Base-by-base conservation (phyloP, 225 moss, liverwort and hornwort genomes). In the Pseudoscleropodium purum region DNA sequence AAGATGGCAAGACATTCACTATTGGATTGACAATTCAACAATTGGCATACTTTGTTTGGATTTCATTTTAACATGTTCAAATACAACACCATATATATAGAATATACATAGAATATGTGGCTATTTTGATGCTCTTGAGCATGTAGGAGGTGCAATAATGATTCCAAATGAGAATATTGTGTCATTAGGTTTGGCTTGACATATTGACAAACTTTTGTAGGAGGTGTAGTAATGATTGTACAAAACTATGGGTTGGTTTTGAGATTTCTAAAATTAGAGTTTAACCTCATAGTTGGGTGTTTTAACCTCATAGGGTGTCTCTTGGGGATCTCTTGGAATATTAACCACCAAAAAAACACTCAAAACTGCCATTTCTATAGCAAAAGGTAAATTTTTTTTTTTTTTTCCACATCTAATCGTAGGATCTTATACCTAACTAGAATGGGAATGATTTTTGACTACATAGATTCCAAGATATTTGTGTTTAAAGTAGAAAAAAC, bases 221-320 rank as follows among this genome's bases (percentile, higher is more conserved):
- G 2, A 47, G 9, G 37, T 37, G 37, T 11, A 67, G 6, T 37
- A 68, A n/a, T 69, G 13, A 69, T 68, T 0, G 7, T 37, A 68
- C 37, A 68, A 68, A 19, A 20, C 36, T 67, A 10, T 2, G 0
- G 5, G 7, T 68, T 21, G 6, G 11, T 4, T 23, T 0, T 37
- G 1, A 69, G 2, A 24, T 24, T 69, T 2, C 11, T 69, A 69
- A 15, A 70, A 70, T 39, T 39, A 15, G 5, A 25, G 0, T 39
- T 70, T 25, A 24, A 39, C 7, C 47, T 47, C 47, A 47, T 47
- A 47, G 47, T 47, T 47, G 47, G 47, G 47, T 47, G 47, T 47
- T 47, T 47, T 47, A 8, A 47, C 47, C 9, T 47, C 47, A 47
- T 47, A 47, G 47, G 47, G 1, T 11, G 23, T 23, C 4, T 52